Base-by-base conservation (phyloP, 345 rosid species). In the Geranium rotundifolium region DNA sequence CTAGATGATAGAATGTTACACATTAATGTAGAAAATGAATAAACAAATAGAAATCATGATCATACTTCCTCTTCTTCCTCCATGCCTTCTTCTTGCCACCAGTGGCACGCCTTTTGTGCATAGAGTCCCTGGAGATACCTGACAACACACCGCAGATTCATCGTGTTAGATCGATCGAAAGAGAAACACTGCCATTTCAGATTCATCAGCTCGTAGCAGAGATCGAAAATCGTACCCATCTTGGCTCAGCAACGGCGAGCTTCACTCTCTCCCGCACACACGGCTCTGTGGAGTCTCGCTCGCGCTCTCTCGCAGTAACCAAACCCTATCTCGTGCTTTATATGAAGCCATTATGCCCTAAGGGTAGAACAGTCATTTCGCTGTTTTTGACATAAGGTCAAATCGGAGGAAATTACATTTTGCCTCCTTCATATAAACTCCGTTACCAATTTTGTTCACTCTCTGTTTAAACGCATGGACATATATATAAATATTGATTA, bases 91-190 rank as follows among this genome's bases (percentile, higher is more conserved):
- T 83, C 67, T 84, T 84, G 70, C 89, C 89, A 71, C 89, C 89
- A 69, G 86, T 84, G 74, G 89, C 89, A 64, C 89, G 89, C 71
- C 89, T 84, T 77, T 84, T 81, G 81, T 84, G 89, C 79, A 84
- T 81, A 3, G 85, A 83, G 49, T 83, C 85, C 59, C 91, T 73
- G 57, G 88, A 83, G 58, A 85, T 83, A 73, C 91, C 91, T 81
- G 77, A 46, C 14, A 46, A 14, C 52, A 34, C 41, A 34, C 6
- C 52, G 10, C 10, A 2, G 52, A 46, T 46, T 46, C 12, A 2
- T 14, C 52, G 16, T 7, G 52, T 46, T 46, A 46, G 52, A 46
- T 46, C 52, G 15, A 46, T 9, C 15, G 16, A 46, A 7, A 7
- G 16, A 46, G 52, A 46, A 46, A 34, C 16, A 14, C 15, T 9